Evolutionary conservation across 192 early-diverging fungal species (phyloP).

Genomic region (Chytriomyces hyalinus): DNA sequence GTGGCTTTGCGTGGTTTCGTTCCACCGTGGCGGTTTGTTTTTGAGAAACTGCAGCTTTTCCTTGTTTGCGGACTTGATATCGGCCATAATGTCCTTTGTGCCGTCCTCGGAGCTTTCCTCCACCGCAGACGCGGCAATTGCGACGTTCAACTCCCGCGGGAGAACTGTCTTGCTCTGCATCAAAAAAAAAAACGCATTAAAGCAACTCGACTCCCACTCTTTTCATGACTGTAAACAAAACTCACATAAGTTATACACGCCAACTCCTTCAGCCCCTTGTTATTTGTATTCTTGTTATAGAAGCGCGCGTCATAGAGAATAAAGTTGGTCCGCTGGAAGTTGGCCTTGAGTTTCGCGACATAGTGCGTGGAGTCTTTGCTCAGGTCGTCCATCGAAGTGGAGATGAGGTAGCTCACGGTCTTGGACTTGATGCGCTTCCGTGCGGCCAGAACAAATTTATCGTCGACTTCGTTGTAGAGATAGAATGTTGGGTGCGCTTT

Average conservation of each 20-base stretch:
- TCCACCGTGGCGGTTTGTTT: conserved; percentile 71
- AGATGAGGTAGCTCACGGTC: conserved; percentile 63
- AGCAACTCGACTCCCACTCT: not conserved
- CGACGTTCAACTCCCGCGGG: conserved; percentile 62
- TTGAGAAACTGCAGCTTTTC: conserved; percentile 60
- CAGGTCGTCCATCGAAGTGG: conserved; percentile 55
- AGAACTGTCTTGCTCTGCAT: conserved; percentile 59
- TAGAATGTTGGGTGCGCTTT: conserved; percentile 60
- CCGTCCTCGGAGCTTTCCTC: conserved; percentile 45
- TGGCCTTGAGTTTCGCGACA: conserved; percentile 63
- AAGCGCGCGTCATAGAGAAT: conserved; percentile 57
- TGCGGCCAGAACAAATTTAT: conserved; percentile 61
- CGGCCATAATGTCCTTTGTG: conserved; percentile 60
- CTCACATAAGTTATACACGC: conserved; percentile 60
- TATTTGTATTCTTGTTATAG: conserved; percentile 49
- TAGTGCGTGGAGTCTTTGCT: conserved; percentile 65
- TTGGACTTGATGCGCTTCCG: conserved; percentile 60
- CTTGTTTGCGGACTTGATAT: conserved; percentile 55
- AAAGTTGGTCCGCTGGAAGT: conserved; percentile 64
- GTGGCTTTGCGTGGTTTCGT: conserved; percentile 67
- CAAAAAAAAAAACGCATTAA: conserved; percentile 4
- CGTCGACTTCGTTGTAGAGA: conserved; percentile 64
- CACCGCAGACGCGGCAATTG: conserved; percentile 52
- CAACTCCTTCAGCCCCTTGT: conserved; percentile 60
- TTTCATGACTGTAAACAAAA: not conserved